Evolutionary conservation across 2,329 filamentous ascomycete species (phyloP).

Genomic region (Colletotrichum zoysiae): DNA sequence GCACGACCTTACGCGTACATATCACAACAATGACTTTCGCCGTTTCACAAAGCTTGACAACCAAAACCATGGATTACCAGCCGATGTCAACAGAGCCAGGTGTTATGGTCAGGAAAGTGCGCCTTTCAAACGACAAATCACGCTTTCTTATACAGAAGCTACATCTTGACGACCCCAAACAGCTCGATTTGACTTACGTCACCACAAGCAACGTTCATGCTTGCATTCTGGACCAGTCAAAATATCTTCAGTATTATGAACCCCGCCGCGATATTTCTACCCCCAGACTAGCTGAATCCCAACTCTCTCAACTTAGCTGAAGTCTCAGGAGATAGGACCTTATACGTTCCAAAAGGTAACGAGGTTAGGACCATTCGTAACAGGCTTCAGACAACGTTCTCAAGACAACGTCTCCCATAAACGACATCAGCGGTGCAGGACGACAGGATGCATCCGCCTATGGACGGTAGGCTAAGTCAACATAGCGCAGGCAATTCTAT

Average conservation of each 20-base stretch:
- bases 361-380: background rate
- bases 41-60: no score
- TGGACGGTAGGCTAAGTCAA: background rate
- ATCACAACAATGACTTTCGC: no score
- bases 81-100: no score
- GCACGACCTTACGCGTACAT: no score
- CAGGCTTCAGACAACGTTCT: background rate
- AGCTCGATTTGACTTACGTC: no score
- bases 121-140: no score
- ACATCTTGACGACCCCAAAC: no score
- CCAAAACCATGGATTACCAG: no score
- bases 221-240: background rate
- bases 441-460: background rate
- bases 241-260: background rate
- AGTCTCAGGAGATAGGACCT: background rate
- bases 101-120: no score
- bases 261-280: background rate
- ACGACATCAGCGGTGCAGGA: background rate
- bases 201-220: slow-evolving; percentile 7
- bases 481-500: background rate
- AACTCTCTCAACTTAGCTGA: background rate
- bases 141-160: no score
- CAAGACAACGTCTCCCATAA: background rate
- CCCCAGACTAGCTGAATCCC: background rate
- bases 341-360: background rate